Base-by-base conservation (phyloP, 495 filamentous ascomycete species). In the Penicillium maclennaniae region DNA sequence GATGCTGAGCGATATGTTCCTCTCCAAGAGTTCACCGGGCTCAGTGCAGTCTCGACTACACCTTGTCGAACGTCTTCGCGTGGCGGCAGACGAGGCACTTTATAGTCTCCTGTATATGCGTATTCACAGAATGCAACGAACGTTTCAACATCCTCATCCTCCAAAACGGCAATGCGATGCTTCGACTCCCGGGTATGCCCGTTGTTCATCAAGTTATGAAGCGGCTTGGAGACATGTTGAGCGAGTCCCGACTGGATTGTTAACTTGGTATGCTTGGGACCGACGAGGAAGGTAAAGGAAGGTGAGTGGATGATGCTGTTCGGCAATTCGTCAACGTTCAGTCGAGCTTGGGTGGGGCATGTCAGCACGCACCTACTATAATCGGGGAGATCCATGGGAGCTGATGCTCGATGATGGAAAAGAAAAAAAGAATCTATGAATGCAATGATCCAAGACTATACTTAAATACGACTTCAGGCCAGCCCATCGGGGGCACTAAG, bases 201-300 rank as follows among this genome's bases (percentile, higher is more conserved):
- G 53, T 74, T 76, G 50, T 76, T 77, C 64, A 79, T 69, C 10
- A 72, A 56, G 58, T 74, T 63, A 48, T 74, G 68, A n/a, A 80
- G 50, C 5, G 76, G 76, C 21, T 63, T 61, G 31, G 76, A 79
- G 50, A 79, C 71, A 70, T 77, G 69, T 28, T 69, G 66, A 20
- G 75, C 71, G 31, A 80, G 61, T 16, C 65, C 73, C 34, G 73
- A 69, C 59, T 80, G 76, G 51, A 79, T 69, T n/a, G 69, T 73
- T 53, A 74, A 58, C 51, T 74, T 73, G 25, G 71, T 71, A 49
- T 73, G 68, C 20, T 61, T 59, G 17, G 69, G 73, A 14, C 76
- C 76, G 55, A 80, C 71, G n/a, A 78, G 63, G 54, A 79, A 80
- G 55, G 73, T 76, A 45, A 79, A 80, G 20, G 69, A 69, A 20